Evolutionary conservation across 306 rosid species (phyloP).

Genomic region (Cicer yamashitae): DNA sequence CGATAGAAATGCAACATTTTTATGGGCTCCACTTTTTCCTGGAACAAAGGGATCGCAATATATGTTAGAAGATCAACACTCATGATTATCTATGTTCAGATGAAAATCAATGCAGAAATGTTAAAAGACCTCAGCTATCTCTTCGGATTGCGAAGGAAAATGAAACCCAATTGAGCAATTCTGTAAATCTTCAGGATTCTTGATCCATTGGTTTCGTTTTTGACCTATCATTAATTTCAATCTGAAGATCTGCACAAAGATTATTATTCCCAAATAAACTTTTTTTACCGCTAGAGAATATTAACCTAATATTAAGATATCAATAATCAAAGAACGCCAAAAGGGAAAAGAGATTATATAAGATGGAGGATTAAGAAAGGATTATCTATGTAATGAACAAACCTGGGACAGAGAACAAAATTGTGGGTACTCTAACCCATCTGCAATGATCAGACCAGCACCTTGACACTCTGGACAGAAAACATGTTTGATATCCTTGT

Average conservation of each 20-base stretch:
- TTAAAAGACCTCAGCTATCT: constrained; percentile 60
- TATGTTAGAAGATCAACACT: constrained; percentile 17
- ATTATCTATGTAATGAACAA: constrained; percentile 31
- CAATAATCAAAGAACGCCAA: not conserved
- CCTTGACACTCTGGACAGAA: constrained; percentile 98
- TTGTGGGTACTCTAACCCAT: constrained; percentile 57
- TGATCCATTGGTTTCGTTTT: constrained; percentile 83
- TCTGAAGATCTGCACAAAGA: constrained; percentile 65
- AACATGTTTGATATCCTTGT: constrained; percentile 51
- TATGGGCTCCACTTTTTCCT: constrained; percentile 78
- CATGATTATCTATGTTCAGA: constrained; percentile 6
- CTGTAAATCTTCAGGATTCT: constrained; percentile 73
- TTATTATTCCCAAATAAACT: constrained; percentile 21
- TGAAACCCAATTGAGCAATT: constrained; percentile 88
- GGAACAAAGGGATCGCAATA: constrained; percentile 41
- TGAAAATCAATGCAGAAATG: constrained; percentile 22
- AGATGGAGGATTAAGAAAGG: constrained; percentile 14
- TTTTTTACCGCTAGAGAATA: not conserved
- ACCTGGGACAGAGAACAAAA: constrained; percentile 70
- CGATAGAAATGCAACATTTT: constrained; percentile 79
- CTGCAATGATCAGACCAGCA: constrained; percentile 60
- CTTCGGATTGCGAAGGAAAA: constrained; percentile 62
- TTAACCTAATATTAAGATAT: constrained; percentile 1
- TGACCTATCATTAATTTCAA: constrained; percentile 72
- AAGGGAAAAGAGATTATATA: constrained; percentile 4